Base-by-base conservation (phyloP, 2,329 filamentous ascomycete species). In the Cadophora sp. region DNA sequence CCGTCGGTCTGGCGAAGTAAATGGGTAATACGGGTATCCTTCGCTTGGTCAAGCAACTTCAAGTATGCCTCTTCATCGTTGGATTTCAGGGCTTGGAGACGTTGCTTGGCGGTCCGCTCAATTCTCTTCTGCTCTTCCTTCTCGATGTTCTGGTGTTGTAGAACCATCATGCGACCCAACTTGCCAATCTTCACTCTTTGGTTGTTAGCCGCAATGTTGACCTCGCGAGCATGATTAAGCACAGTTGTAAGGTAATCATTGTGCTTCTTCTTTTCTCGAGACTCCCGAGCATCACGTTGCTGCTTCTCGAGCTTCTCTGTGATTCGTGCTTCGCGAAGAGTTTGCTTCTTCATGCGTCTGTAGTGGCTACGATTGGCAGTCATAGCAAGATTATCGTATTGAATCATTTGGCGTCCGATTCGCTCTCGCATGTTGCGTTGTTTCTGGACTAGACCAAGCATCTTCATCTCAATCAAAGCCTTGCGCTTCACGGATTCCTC, bases 241-340 rank as follows among this genome's bases (percentile, higher is more conserved):
- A 99, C 93, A 43, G 94, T 92, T 71, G 93, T 90, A 68, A 99
- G 86, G 80, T 97, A 97, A 79, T 98, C 95, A 69, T 87, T 88
- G 77, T 98, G 95, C 83, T 97, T 97, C 89, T 97, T 96, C 89
- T 97, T 97, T 82, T 99, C 96, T 71, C 97, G 92, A 73, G 92
- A 93, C 83, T 98, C 95, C 68, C 96, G 92, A 51, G 94, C 95
- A 79, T 98, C 95, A 67, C 96, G 93, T 79, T 99, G 96, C 80
- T 99, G 94, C 83, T 98, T 98, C 87, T 99, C 96, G 1, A 99
- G 89, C 81, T 97, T 99, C 86, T 99, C 96, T 0, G 96, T 99
- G 73, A 99, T 97, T 67, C 95, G 91, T 66, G 96, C 96, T 81
- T 99, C 96, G 43, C 95, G 91, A 61, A 98, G 86, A 61, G 92